Base-by-base conservation (phyloP, 2,329 filamentous ascomycete species). In the Cladosporium sp. region DNA sequence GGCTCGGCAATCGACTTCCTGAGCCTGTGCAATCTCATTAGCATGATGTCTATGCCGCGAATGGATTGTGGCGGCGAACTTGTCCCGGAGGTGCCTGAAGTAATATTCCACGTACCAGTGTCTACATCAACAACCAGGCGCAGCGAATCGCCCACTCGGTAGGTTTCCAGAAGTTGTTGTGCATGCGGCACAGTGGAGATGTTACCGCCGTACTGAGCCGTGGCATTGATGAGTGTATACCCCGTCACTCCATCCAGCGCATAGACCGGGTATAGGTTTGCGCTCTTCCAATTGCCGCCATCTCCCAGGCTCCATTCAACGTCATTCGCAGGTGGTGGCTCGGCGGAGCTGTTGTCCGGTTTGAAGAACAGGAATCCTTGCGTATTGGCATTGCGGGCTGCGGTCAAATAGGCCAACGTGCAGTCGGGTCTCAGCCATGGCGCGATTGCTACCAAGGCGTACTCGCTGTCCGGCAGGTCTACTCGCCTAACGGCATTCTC, bases 401-500 rank as follows among this genome's bases (percentile, higher is more conserved):
- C 72, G 14, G 77, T 71, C 43, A 97, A 77, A 66, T 89, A 95
- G 42, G 85, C 79, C 52, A 77, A 71, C 10, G 88, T 86, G 66
- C 92, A 98, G 22, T 81, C 73, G 7, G 78, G 73, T 56, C 79
- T 86, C 61, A 89, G 82, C 91, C 92, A 97, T 28, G 92, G 92
- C 19, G 89, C 91, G 49, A 96, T 73, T 28, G 87, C 91, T 61
- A 96, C 81, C 48, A 90, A 75, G 52, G 85, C 83, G 67, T 88
- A 89, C 59, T 86, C 82, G 16, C 68, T 66, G 45, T 78, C 78
- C 0, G 78, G 76, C 13, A 96, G 79, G 62, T 93, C 78, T n/a
- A 70, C 68, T 60, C 81, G 78, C 13, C 85, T 82, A 10, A 89
- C 95, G 51, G 83, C 88, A 67, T 93, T 91, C 35, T 68, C 61